phyloP scores from a whole-genome alignment of 805 yeast genomes.

The Kluyveromyces nonfermentans region DNA sequence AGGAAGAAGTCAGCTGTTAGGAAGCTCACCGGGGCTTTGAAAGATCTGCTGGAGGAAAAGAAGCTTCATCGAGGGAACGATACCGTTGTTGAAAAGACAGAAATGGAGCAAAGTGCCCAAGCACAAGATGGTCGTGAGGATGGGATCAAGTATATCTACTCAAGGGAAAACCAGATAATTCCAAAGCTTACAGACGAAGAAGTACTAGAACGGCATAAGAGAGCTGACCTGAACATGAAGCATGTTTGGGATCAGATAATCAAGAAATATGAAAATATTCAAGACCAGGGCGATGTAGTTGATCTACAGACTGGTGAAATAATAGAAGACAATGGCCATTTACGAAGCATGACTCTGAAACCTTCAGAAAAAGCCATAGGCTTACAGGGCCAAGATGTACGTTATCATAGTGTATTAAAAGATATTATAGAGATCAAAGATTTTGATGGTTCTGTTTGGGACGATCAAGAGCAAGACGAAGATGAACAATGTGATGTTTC shows the following conservation, averaged over 20 bases:
- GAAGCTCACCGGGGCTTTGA: constrained; percentile 16
- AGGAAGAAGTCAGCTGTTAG: constrained; percentile 9
- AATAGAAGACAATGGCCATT: constrained; percentile 59
- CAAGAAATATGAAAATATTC: constrained; percentile 41
- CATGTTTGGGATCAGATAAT: constrained; percentile 45
- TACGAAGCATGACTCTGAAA: constrained; percentile 34
- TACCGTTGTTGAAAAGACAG: not conserved
- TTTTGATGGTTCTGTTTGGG: constrained; percentile 6
- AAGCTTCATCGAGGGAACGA: not conserved
- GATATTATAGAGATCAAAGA: constrained; percentile 14
- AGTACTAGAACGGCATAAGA: constrained; percentile 26
- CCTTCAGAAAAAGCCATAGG: constrained; percentile 8
- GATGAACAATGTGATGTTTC: constrained; percentile 7
- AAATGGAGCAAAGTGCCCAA: constrained; percentile 4
- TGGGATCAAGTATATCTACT: constrained; percentile 22
- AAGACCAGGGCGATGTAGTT: constrained; percentile 51
- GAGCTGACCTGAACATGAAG: constrained; percentile 29
- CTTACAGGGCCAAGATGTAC: constrained; percentile 6
- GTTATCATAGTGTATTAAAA: constrained; percentile 18
- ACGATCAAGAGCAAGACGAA: constrained; percentile 4
- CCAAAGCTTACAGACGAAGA: constrained; percentile 28
- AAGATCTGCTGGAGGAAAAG: constrained; percentile 13
- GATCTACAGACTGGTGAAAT: constrained; percentile 58
- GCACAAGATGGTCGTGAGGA: not conserved
- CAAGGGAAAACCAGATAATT: constrained; percentile 24